Percentiles rank a stretch among this genome's conserved stretches.
Conservation (phyloP, 768 basidiomycete species). For the Calvatia gigantea region DNA sequence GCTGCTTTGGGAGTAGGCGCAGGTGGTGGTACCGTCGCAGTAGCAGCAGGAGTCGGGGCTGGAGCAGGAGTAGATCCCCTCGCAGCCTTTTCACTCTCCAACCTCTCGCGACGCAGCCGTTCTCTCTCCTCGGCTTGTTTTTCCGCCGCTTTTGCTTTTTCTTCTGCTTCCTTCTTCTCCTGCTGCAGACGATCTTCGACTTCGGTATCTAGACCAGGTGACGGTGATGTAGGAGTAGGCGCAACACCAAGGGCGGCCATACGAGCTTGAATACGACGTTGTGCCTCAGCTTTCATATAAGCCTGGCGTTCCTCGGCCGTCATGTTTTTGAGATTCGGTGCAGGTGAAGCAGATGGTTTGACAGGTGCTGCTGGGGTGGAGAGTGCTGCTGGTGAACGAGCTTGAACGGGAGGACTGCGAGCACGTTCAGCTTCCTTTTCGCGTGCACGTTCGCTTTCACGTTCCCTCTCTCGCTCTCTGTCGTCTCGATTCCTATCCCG, state of each 20-base stretch:
- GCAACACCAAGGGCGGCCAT: constrained; percentile 81
- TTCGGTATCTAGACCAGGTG: constrained; percentile 66
- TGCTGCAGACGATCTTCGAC: constrained; percentile 83
- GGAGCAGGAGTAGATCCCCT: constrained; percentile 36
- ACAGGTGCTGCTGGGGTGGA: constrained; percentile 44
- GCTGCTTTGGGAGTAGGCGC: constrained; percentile 21
- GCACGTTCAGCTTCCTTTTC: constrained; percentile 39
- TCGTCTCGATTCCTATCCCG: constrained; percentile 21
- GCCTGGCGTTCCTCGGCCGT: constrained; percentile 80
- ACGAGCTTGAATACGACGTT: constrained; percentile 77
- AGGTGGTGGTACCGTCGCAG: constrained; percentile 21
- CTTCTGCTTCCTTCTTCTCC: constrained; percentile 90
- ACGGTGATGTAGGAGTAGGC: constrained; percentile 36
- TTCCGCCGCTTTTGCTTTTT: constrained; percentile 76
- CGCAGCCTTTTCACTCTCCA: constrained; percentile 71
- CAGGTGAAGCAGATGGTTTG: constrained; percentile 46
- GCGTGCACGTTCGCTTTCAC: constrained; percentile 20
- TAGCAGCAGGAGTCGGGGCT: constrained; percentile 32
- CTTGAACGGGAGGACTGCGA: constrained; percentile 44
- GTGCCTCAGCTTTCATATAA: constrained; percentile 74
- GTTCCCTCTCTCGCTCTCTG: constrained; percentile 23
- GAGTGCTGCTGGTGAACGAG: constrained; percentile 53
- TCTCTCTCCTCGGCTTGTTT: constrained; percentile 80
- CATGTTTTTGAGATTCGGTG: constrained; percentile 71
- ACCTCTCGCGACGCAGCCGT: constrained; percentile 60